Evolutionary conservation across 768 basidiomycete genomes (phyloP).

Genomic region (Lactarius trivialis): DNA sequence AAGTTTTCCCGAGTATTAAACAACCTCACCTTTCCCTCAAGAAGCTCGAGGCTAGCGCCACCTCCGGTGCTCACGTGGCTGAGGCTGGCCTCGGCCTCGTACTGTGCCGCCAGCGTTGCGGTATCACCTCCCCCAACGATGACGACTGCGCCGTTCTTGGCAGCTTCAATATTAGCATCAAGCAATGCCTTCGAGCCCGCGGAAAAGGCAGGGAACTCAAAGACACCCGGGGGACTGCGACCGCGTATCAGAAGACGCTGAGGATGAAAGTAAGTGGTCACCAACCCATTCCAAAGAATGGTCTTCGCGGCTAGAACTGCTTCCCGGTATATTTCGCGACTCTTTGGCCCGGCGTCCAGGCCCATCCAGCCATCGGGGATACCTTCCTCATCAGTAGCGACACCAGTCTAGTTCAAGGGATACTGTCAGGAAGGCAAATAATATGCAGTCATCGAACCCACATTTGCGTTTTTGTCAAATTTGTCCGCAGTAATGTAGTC

Average conservation of each 20-base stretch:
- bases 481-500: slow-evolving; percentile 95
- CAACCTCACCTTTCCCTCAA: slow-evolving; percentile 87
- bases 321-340: slow-evolving; percentile 66
- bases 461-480: slow-evolving; percentile 87
- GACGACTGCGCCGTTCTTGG: slow-evolving; percentile 78
- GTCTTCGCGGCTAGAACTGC: slow-evolving; percentile 88
- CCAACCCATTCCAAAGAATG: slow-evolving; percentile 92
- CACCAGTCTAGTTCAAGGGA: slow-evolving; percentile 44
- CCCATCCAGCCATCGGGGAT: slow-evolving; percentile 95
- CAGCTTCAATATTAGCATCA: slow-evolving; percentile 81
- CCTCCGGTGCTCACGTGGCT: slow-evolving; percentile 97
- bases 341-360: slow-evolving; percentile 86
- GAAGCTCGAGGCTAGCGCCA: slow-evolving; percentile 86
- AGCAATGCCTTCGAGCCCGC: slow-evolving; percentile 78
- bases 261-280: slow-evolving; percentile 10
- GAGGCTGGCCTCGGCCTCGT: slow-evolving; percentile 76
- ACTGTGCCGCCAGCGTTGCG: slow-evolving; percentile 91
- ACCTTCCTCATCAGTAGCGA: slow-evolving; percentile 74
- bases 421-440: background rate
- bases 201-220: slow-evolving; percentile 92
- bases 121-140: slow-evolving; percentile 96
- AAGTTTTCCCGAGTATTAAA: background rate
- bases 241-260: background rate
- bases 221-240: slow-evolving; percentile 88
- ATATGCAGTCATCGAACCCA: slow-evolving; percentile 29